A percentile compares a stretch with the other conserved stretches of the same genome.
phyloP scores from a whole-genome alignment of 2,329 filamentous ascomycete species.

The Alternaria ventricosa region DNA sequence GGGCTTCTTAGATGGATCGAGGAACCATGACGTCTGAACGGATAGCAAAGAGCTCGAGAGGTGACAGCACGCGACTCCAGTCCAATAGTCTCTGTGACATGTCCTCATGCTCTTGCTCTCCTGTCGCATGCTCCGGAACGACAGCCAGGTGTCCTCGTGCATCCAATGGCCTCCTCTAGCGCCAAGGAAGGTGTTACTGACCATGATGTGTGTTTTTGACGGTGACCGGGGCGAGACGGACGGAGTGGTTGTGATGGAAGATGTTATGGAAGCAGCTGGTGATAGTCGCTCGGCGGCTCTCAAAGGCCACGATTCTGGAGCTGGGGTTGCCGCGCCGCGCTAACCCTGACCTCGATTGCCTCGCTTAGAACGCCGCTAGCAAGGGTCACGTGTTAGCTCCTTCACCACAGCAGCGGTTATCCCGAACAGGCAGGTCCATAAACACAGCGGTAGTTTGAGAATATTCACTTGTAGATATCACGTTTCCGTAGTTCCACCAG shows the following conservation, averaged over 20 bases:
- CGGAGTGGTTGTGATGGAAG: constrained; percentile 2
- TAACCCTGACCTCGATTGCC: constrained; percentile 20
- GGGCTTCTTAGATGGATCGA: not conserved
- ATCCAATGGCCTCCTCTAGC: constrained; percentile 6
- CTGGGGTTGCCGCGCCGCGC: constrained; percentile 27
- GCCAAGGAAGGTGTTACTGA: constrained; percentile 13
- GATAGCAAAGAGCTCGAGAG: not conserved
- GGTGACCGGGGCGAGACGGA: constrained; percentile 7
- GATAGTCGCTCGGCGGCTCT: constrained; percentile 19
- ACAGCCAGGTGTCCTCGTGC: not conserved
- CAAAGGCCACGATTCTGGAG: constrained; percentile 46
- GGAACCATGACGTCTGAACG: too few relatives aligned
- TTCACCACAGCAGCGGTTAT: constrained; percentile 1
- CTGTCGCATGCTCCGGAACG: constrained; percentile 11
- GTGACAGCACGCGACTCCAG: not conserved
- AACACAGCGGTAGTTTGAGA: not conserved
- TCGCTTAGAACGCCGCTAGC: constrained; percentile 26
- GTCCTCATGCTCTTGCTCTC: not conserved
- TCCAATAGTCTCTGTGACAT: not conserved
- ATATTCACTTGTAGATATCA: not conserved
- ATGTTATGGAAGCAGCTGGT: constrained; percentile 21
- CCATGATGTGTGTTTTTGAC: constrained; percentile 22
- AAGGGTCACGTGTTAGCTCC: constrained; percentile 21
- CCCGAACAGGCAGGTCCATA: constrained; percentile 1
- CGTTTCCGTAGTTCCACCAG: too few relatives aligned